Conservation (phyloP, 495 filamentous ascomycete genomes). For the Viridothelium virens region DNA sequence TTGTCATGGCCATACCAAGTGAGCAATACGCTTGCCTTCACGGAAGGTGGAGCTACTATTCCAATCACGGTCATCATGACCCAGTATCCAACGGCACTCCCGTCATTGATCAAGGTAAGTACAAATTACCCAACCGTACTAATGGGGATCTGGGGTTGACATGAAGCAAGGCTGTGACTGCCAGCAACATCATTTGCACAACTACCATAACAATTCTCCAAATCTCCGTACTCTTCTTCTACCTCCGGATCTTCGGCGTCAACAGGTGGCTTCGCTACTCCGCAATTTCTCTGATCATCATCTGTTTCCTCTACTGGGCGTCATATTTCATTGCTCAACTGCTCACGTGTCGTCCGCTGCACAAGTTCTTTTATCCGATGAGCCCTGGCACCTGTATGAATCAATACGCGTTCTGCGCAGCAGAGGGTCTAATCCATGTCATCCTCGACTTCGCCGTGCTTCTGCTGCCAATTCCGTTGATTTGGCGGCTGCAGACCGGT, state of each 20-base stretch:
- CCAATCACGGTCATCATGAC: neutral
- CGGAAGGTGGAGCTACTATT: neutral
- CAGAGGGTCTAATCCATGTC: neutral
- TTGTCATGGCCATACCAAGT: neutral
- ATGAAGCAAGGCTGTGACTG: neutral
- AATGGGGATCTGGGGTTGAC: no score
- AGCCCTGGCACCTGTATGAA: neutral
- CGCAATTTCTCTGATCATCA: neutral
- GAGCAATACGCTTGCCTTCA: slow-evolving; percentile 1
- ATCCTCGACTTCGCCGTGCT: neutral
- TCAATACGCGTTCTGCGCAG: neutral
- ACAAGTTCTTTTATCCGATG: neutral
- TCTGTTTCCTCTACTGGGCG: neutral
- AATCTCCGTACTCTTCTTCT: neutral
- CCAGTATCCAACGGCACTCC: neutral
- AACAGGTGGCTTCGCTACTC: neutral
- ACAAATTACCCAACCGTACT: no score
- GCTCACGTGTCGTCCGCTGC: neutral
- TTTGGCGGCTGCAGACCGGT: neutral
- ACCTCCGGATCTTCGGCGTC: neutral
- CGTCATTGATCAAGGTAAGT: neutral
- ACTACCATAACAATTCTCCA: neutral
- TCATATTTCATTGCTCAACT: neutral
- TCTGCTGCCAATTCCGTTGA: neutral
- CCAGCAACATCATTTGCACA: neutral